A percentile compares a stretch with the other conserved stretches of the same genome.
These are phyloP conservation scores for Auricularia auricula-judae DNA, from an alignment of 768 basidiomycete genomes.

Conservation along the genomic window DNA sequence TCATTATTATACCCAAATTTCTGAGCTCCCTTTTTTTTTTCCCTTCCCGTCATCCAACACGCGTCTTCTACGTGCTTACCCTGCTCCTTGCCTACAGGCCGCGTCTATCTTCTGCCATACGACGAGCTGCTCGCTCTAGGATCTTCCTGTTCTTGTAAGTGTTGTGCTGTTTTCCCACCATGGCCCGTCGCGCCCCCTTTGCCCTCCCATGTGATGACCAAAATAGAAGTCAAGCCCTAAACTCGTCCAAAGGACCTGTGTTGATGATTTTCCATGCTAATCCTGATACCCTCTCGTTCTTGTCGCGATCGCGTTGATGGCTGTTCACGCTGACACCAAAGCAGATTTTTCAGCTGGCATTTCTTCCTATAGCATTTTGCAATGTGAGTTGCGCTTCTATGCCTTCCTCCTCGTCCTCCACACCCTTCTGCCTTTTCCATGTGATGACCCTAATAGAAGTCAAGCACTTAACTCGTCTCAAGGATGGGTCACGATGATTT, in stretches of 20 bases:
- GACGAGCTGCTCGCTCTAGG: too few relatives aligned
- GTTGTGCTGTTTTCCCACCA: too few relatives aligned
- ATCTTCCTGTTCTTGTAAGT: too few relatives aligned
- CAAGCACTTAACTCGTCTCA: constrained; percentile 77
- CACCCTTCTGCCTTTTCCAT: constrained; percentile 9
- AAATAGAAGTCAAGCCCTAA: constrained; percentile 88
- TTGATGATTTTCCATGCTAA: constrained; percentile 87
- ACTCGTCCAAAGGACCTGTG: constrained; percentile 60
- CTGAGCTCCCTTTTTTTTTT: constrained; percentile 36
- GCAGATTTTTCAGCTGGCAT: too few relatives aligned
- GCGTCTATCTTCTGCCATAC: too few relatives aligned
- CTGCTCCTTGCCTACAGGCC: too few relatives aligned
- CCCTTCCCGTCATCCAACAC: not conserved
- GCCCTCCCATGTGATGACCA: constrained; percentile 31
- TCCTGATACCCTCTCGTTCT: constrained; percentile 39
- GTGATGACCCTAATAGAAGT: constrained; percentile 79
- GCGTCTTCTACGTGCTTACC: too few relatives aligned
- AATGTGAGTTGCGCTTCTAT: too few relatives aligned
- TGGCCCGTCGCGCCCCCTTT: not conserved
- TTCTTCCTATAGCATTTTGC: too few relatives aligned
- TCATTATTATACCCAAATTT: constrained; percentile 85
- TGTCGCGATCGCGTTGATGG: not conserved
- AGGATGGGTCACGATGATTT: constrained; percentile 62
- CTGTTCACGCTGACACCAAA: not conserved
- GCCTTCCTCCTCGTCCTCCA: constrained; percentile 2